These are phyloP conservation scores for Dactylellina drechsleri DNA, from an alignment of 2,329 filamentous ascomycete genomes.

Conservation along the genomic window DNA sequence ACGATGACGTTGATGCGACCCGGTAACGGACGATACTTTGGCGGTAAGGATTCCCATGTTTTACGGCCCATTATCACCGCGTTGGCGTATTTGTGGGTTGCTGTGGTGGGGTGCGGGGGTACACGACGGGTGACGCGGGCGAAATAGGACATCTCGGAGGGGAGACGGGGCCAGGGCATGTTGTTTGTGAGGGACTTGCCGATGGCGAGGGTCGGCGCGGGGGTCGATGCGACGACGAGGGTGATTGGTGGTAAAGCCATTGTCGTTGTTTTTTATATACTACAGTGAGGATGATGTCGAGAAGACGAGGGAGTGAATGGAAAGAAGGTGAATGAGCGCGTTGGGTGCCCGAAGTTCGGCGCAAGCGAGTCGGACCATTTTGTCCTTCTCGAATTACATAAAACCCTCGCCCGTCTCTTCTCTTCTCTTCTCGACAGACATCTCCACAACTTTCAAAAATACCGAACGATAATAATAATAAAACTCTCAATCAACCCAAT, in stretches of 20 bases:
- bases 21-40: slow-evolving; percentile 79
- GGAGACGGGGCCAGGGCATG: slow-evolving; percentile 89
- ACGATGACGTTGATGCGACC: slow-evolving; percentile 85
- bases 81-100: slow-evolving; percentile 65
- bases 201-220: slow-evolving; percentile 79
- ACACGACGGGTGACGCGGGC: slow-evolving; percentile 83
- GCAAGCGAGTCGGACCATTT: slow-evolving; percentile 12
- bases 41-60: slow-evolving; percentile 91
- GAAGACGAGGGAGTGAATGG: not conserved
- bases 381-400: not conserved
- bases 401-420: not conserved
- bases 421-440: slow-evolving; percentile 1
- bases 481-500: too few species aligned
- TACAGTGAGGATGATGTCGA: slow-evolving; percentile 13
- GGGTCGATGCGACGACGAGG: slow-evolving; percentile 94
- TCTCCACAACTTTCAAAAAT: not conserved
- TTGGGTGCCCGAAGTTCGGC: slow-evolving; percentile 29
- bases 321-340: slow-evolving; percentile 8
- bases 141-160: slow-evolving; percentile 94
- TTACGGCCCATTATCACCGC: slow-evolving; percentile 97
- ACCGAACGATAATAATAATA: not conserved
- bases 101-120: slow-evolving; percentile 56
- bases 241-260: slow-evolving; percentile 71
- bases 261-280: slow-evolving; percentile 9
- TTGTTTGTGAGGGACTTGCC: slow-evolving; percentile 72